These are phyloP conservation scores for Hortaea werneckii DNA, from an alignment of 2,329 filamentous ascomycete species.

Conservation along the genomic window DNA sequence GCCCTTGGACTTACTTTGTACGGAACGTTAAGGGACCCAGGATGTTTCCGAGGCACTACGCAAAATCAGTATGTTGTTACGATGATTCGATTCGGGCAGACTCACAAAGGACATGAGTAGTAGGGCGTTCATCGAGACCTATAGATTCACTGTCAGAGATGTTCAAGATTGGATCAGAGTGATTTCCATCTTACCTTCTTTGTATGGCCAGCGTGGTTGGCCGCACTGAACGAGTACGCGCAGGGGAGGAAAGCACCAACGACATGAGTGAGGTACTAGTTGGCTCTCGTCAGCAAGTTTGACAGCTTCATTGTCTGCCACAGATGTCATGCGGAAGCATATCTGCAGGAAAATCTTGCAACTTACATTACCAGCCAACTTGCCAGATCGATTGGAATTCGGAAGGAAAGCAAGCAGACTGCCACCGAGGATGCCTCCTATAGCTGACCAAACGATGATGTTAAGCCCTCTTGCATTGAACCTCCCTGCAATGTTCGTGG, in stretches of 20 bases:
- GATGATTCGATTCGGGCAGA: background rate
- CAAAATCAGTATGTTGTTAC: no score
- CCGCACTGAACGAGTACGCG: slow-evolving; percentile 23
- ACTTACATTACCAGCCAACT: slow-evolving; percentile 18
- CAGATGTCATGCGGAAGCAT: no score
- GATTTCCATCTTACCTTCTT: slow-evolving; percentile 19
- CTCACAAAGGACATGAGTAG: slow-evolving; percentile 27
- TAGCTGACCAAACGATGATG: slow-evolving; percentile 17
- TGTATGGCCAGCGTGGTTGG: slow-evolving; percentile 21
- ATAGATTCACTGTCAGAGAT: no score
- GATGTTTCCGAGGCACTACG: slow-evolving; percentile 10
- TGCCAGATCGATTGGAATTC: slow-evolving; percentile 32
- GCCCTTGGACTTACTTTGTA: slow-evolving; percentile 7
- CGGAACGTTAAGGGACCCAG: slow-evolving; percentile 27
- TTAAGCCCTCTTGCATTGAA: slow-evolving; percentile 22
- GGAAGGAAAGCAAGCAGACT: slow-evolving; percentile 42
- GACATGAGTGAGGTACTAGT: slow-evolving; percentile 21
- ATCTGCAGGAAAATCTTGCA: no score
- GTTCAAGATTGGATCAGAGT: no score
- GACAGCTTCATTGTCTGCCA: no score
- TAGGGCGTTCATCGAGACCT: slow-evolving; percentile 17
- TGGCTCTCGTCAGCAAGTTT: no score
- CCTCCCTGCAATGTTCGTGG: slow-evolving; percentile 35
- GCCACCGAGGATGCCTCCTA: slow-evolving; percentile 34
- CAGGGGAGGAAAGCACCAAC: slow-evolving; percentile 25